phyloP scores from a whole-genome alignment of 2,329 filamentous ascomycete genomes.

The Ilyonectria sp. region DNA sequence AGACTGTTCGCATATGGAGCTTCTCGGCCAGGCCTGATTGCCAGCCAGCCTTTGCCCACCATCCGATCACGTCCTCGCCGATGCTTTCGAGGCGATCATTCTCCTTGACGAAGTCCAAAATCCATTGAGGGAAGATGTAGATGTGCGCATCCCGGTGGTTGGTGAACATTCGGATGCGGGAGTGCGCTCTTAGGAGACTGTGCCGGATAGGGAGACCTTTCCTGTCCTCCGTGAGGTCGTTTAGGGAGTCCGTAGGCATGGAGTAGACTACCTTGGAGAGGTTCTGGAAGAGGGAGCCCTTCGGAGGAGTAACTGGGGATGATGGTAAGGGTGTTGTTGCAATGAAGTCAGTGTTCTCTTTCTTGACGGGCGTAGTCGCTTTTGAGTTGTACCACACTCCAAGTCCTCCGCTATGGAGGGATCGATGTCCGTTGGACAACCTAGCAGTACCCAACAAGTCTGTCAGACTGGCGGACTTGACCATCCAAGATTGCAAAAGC shows the following conservation, averaged over 20 bases:
- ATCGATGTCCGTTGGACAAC: conserved; percentile 56
- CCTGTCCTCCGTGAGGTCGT: conserved; percentile 84
- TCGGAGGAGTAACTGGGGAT: conserved; percentile 60
- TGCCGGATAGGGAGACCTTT: conserved; percentile 83
- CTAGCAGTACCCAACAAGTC: conserved; percentile 68
- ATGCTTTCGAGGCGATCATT: conserved; percentile 91
- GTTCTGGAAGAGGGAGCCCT: conserved; percentile 75
- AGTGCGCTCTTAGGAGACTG: conserved; percentile 80
- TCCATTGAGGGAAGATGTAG: conserved; percentile 94
- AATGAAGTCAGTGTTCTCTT: conserved; percentile 94
- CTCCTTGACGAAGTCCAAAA: conserved; percentile 84
- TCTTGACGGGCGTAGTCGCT: conserved; percentile 81
- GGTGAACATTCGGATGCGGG: conserved; percentile 84
- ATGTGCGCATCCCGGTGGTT: conserved; percentile 93
- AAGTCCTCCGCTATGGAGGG: conserved; percentile 79
- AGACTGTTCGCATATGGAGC: conserved; percentile 78
- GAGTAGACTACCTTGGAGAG: conserved; percentile 88
- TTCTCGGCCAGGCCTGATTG: conserved; percentile 86
- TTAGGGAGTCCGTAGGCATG: conserved; percentile 90
- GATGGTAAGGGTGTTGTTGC: conserved; percentile 79
- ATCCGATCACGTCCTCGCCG: conserved; percentile 91
- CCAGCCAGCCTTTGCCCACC: conserved; percentile 97
- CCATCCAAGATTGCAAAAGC: conserved; percentile 93
- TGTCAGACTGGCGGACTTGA: conserved; percentile 80
- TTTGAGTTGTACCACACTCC: conserved; percentile 95